Conservation (phyloP, 1,284 basidiomycete genomes). For the Apiotrichum mycotoxinovorans region DNA sequence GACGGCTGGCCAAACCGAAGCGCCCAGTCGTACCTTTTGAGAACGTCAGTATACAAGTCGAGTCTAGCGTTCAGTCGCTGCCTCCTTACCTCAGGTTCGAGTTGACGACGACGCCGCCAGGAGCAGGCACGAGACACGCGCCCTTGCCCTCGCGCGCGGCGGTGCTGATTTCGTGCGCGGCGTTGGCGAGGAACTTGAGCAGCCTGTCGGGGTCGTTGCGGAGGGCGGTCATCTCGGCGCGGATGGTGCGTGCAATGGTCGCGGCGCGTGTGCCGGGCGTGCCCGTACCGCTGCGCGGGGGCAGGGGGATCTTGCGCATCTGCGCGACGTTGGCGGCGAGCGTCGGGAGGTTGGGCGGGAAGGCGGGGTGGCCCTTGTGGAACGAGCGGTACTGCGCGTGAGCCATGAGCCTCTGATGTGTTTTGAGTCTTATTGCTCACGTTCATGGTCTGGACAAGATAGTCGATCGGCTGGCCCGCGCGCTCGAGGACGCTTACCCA, state of each 20-base stretch:
- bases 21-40: constrained; percentile 31
- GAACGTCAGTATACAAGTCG: neutral
- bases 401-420: neutral
- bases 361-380: constrained; percentile 22
- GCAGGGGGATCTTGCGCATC: constrained; percentile 24
- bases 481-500: constrained; percentile 25
- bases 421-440: constrained; percentile 15
- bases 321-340: constrained; percentile 32
- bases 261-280: constrained; percentile 7
- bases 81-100: constrained; percentile 26
- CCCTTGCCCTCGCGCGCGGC: constrained; percentile 17
- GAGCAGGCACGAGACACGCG: constrained; percentile 20
- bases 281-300: neutral
- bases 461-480: constrained; percentile 18
- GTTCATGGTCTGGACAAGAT: constrained; percentile 24
- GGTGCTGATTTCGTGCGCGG: constrained; percentile 11
- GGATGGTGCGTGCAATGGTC: constrained; percentile 14
- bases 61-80: neutral
- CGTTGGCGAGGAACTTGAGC: constrained; percentile 20
- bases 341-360: constrained; percentile 24
- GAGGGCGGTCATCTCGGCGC: constrained; percentile 15
- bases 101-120: constrained; percentile 24
- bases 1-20: constrained; percentile 23
- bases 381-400: constrained; percentile 25
- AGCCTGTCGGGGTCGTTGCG: constrained; percentile 15